Base-by-base conservation (phyloP, 2,329 filamentous ascomycete species). In the Fusarium robinianum region DNA sequence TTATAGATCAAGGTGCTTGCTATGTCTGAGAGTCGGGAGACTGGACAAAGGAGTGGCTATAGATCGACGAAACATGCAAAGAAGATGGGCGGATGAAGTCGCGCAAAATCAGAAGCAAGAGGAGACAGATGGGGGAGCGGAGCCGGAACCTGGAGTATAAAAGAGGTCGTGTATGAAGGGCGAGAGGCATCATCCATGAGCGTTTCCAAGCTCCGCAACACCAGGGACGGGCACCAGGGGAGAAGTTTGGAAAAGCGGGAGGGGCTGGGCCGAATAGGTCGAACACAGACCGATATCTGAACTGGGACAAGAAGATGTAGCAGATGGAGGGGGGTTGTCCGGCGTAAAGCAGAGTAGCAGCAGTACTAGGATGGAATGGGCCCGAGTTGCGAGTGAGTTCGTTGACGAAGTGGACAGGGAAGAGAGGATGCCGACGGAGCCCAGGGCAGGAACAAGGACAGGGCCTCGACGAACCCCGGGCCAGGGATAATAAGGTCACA, bases 71-170 rank as follows among this genome's bases (percentile, higher is more conserved):
- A 36, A 41, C 36, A 45, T 55, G 46, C 34, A 60, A 47, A 51
- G 53, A 52, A 53, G 50, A 52, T 51, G 49, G 49, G 51, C 49
- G 42, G 49, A 48, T 52, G 47, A 60, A 46, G 48, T 58, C 48
- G 53, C 51, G 51, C 49, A 52, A 57, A 57, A 57, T 44, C 48
- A 51, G 45, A 47, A 57, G 50, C 44, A 54, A 49, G 49, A 61
- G 49, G 58, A 46, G 46, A 43, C 43, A 54, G 31, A 37, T 49
- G 38, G 48, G 58, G 49, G 49, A 56, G 55, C 54, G 60, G 56
- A 54, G 57, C 49, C 41, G 60, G 58, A 62, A 58, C 60, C 60
- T 60, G 44, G 60, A 56, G 60, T 63, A 63, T 63, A 63, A 63
- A 50, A 63, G 60, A 50, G 57, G 49, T 55, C 43, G 53, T 56